Evolutionary conservation across 2,329 filamentous ascomycete species (phyloP).

Genomic region (Teratosphaeriaceae sp.): DNA sequence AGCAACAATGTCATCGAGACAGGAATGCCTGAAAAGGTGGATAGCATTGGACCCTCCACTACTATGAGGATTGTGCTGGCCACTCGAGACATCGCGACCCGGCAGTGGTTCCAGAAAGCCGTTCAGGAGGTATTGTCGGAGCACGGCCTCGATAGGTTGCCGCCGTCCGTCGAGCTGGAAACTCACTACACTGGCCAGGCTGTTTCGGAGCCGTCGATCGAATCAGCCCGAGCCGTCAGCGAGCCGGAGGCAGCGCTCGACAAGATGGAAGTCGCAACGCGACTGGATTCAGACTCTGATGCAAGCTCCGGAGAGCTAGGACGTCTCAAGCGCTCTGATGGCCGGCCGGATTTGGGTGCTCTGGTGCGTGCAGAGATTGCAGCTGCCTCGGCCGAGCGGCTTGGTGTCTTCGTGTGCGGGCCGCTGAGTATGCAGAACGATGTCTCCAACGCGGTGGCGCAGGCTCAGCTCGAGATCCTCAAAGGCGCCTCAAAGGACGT

Average conservation of each 20-base stretch:
- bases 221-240: neutral
- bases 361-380: constrained; percentile 23
- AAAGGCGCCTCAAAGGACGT: constrained; percentile 27
- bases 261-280: no score
- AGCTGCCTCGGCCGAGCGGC: constrained; percentile 14
- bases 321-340: constrained; percentile 7
- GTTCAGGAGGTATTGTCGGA: constrained; percentile 24
- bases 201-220: neutral
- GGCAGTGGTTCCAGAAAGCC: constrained; percentile 31
- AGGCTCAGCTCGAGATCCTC: constrained; percentile 34
- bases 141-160: constrained; percentile 9
- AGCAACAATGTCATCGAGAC: constrained; percentile 4
- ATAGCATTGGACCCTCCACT: constrained; percentile 27
- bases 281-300: neutral
- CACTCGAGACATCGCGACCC: constrained; percentile 30
- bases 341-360: constrained; percentile 29
- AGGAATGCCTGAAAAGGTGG: constrained; percentile 7
- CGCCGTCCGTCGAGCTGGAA: constrained; percentile 13
- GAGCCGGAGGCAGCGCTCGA: constrained; percentile 7
- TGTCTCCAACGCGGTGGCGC: constrained; percentile 41
- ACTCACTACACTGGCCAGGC: constrained; percentile 8
- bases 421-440: constrained; percentile 43
- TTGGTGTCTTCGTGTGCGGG: constrained; percentile 38
- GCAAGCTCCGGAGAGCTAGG: constrained; percentile 5
- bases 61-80: constrained; percentile 24